Evolutionary conservation across 345 rosid species (phyloP).

Genomic region (Raphanus sativus): DNA sequence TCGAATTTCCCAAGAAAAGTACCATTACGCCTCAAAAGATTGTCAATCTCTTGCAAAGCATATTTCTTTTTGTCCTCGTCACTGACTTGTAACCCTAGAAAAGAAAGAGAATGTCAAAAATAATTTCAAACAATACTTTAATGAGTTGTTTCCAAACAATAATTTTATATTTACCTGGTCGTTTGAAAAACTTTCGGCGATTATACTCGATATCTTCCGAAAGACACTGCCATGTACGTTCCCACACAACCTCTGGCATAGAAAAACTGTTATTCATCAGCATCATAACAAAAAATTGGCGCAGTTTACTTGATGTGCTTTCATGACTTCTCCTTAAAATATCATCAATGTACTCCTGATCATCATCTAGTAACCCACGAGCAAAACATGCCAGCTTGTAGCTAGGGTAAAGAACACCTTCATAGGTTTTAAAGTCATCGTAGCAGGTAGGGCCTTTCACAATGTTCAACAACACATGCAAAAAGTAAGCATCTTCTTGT

Average conservation of each 20-base stretch:
- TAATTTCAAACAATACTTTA: no score
- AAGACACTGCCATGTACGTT: neutral
- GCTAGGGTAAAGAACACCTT: neutral
- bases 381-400: neutral
- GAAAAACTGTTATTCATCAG: neutral
- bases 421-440: neutral
- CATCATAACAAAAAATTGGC: neutral
- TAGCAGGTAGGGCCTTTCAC: neutral
- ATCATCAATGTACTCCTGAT: neutral
- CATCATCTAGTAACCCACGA: neutral
- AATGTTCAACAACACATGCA: neutral
- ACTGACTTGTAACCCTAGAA: no score
- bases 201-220: neutral
- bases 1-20: no score
- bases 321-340: neutral
- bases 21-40: no score
- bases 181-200: neutral
- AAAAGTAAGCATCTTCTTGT: neutral
- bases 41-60: no score
- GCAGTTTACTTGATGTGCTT: neutral
- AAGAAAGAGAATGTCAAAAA: no score
- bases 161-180: neutral
- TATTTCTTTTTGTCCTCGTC: no score
- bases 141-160: no score
- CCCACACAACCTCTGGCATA: neutral